A percentile compares a stretch with the other conserved stretches of the same genome.
phyloP scores from a whole-genome alignment of 768 basidiomycete species.

The Podaxis rugospora region DNA sequence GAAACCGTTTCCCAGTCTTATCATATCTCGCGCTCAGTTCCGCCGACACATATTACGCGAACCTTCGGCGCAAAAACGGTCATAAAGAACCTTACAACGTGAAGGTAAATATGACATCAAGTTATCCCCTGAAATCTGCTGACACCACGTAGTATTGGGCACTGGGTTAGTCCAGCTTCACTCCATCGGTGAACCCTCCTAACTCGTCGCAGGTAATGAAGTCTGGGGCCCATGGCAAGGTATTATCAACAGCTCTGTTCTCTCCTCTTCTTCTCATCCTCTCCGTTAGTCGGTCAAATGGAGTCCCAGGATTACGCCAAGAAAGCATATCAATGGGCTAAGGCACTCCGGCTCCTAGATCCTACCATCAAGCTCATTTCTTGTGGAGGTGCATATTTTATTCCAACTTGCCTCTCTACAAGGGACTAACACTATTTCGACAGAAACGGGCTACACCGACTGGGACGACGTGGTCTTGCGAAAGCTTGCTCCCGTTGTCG shows the following conservation, averaged over 20 bases:
- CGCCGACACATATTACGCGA: slow-evolving; percentile 46
- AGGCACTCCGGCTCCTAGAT: slow-evolving; percentile 53
- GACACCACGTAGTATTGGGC: slow-evolving; percentile 27
- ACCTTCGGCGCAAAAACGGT: slow-evolving; percentile 53
- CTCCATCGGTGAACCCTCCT: background rate
- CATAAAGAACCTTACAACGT: slow-evolving; percentile 51
- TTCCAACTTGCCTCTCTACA: slow-evolving; percentile 2
- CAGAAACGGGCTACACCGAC: slow-evolving; percentile 37
- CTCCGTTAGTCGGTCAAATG: slow-evolving; percentile 46
- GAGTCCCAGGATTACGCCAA: slow-evolving; percentile 49
- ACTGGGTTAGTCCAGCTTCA: slow-evolving; percentile 19
- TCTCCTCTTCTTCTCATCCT: background rate
- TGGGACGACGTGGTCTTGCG: slow-evolving; percentile 39
- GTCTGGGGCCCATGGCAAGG: slow-evolving; percentile 53
- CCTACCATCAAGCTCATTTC: slow-evolving; percentile 50
- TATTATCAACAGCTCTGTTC: slow-evolving; percentile 9
- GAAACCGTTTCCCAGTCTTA: background rate
- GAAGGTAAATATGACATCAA: slow-evolving; percentile 21
- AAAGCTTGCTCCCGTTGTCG: slow-evolving; percentile 40
- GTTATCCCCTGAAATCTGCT: background rate
- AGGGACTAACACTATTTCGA: slow-evolving; percentile 6
- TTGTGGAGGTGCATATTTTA: slow-evolving; percentile 41
- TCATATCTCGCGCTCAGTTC: slow-evolving; percentile 18
- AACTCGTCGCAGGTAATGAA: slow-evolving; percentile 45
- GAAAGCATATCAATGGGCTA: slow-evolving; percentile 57